Base-by-base conservation (phyloP, 805 yeast species). In the Sugiyamaella smithiae region DNA sequence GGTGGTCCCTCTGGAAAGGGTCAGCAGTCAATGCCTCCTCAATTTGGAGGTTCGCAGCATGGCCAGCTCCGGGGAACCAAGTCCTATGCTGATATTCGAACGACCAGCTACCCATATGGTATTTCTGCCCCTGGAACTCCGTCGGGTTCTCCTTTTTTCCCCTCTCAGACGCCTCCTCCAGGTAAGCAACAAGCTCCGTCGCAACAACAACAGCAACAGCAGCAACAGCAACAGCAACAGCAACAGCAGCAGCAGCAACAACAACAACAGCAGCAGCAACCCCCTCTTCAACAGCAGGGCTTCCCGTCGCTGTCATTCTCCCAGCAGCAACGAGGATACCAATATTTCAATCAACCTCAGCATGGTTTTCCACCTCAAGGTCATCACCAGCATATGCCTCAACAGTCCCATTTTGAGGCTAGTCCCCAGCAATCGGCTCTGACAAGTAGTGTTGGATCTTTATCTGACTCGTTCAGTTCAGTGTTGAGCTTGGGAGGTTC, bases 61-160 rank as follows among this genome's bases (percentile, higher is more conserved):
- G 41, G 41, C 9, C 50, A 49, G 36, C 44, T 64, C 40, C 50
- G 68, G 26, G 61, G 64, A 16, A 60, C 67, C n/a, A 62, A 63
- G 55, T 64, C 68, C 3, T 66, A 59, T 49, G 69, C 66, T 14
- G 69, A 66, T 36, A 58, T 65, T 36, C 55, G 69, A 14, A 48
- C 54, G 5, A 28, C 46, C 29, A 26, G 37, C 19, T 49, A 52
- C 29, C 45, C 47, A n/a, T 51, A 54, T 46, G 48, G 45, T 37
- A 47, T 49, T 19, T 46, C 53, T 36, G 52, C 56, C n/a, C 58
- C 61, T 4, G 55, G 57, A 5, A 55, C 59, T 7, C 59, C 57
- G 2, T 32, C 48, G 19, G 40, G 44, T 8, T 55, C n/a, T 51
- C 57, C n/a, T 56, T 57, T 8, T 56, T 55, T 47, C 50, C 60